phyloP scores from a whole-genome alignment of 176 grass and related monocot genomes.

The Lolium perenne region DNA sequence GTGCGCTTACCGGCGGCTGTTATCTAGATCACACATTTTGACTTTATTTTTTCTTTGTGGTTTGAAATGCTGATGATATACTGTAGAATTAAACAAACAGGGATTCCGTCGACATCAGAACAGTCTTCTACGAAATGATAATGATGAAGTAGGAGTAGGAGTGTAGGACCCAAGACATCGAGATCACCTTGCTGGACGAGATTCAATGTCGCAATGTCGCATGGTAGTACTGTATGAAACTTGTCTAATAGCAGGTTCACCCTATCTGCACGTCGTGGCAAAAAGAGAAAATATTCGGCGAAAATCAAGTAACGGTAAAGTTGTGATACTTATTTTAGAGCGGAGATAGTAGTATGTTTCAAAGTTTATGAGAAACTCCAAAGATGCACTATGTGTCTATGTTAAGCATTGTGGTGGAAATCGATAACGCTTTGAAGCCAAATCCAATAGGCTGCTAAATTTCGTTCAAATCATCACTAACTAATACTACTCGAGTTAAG shows the following conservation, averaged over 20 bases:
- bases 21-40: constrained; percentile 6
- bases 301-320: background rate
- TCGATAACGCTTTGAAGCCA: too few relatives aligned
- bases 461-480: too few relatives aligned
- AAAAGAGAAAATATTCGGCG: background rate
- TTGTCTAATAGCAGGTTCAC: background rate
- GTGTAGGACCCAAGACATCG: background rate
- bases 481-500: too few relatives aligned
- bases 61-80: background rate
- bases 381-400: background rate
- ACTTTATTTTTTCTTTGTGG: background rate
- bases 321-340: too few relatives aligned
- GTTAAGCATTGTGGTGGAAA: background rate
- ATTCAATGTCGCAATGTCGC: background rate
- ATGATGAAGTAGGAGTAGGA: background rate
- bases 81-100: background rate
- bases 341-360: background rate
- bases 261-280: background rate
- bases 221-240: background rate
- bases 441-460: too few relatives aligned
- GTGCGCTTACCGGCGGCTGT: constrained; percentile 39
- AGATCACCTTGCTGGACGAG: background rate
- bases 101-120: background rate
- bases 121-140: background rate
- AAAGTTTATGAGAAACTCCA: background rate